Base-by-base conservation (phyloP, 306 rosid genomes). In the Cucumis melo region DNA sequence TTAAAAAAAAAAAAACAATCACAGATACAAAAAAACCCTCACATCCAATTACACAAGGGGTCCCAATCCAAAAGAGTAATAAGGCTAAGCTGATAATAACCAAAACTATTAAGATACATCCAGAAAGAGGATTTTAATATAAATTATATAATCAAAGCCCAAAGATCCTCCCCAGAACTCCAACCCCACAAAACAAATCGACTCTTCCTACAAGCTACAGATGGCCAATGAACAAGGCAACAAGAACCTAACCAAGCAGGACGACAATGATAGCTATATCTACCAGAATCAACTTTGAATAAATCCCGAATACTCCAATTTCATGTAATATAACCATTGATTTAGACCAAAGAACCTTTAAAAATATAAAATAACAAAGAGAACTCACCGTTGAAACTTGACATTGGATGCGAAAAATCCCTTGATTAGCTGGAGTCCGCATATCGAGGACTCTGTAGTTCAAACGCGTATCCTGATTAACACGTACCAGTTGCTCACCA, bases 391-490 rank as follows among this genome's bases (percentile, higher is more conserved):
- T 77, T 76, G 81, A 88, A 80, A 93, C 89, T 62, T 86, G 86
- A 79, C 87, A 67, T 61, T 89, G 93, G 78, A 93, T 87, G 23
- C 86, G 85, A 80, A 93, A 91, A 77, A 93, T 93, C 27, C 83
- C 97, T 83, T 88, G 97, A 82, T 93, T 91, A 5, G 98, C 95
- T 3, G 97, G 91, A 14, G 91, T 93, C 44, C 98, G 87, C 1
- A 89, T 11, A 74, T 93, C 98, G 27, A 93, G 81, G 8, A 91
- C 95, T 80, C 98, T 82, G 74, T 71, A 72, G 75, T 91, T 91
- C 84, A 93, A 74, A 2, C 98, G 88, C 4, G 98, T 93, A 73
- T 93, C 98, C 87, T 91, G 98, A 87, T 91, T 89, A 21, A 93
- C 98, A 7, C 93, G 91, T 73, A 89, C 97, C 34, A 91, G 88